phyloP scores from a whole-genome alignment of 139 green algal species.

The Zygnema cylindricum region DNA sequence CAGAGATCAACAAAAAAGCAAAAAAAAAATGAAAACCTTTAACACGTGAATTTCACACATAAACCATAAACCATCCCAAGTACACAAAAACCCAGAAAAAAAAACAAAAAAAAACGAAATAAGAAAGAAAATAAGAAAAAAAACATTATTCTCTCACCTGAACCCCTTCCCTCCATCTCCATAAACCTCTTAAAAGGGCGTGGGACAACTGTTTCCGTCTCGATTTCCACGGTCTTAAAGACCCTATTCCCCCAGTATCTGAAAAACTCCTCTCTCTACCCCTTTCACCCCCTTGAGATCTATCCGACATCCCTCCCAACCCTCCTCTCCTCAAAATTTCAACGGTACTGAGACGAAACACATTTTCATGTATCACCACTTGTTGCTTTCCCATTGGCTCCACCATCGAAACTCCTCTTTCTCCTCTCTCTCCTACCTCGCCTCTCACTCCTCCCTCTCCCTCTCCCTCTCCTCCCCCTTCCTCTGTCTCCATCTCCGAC shows the following conservation, averaged over 20 bases:
- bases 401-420: neutral
- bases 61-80: neutral
- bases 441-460: neutral
- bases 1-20: neutral
- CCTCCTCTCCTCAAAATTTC: neutral
- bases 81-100: neutral
- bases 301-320: neutral
- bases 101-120: neutral
- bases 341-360: neutral
- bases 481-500: too few species aligned
- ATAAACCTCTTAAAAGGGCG: slow-evolving; percentile 12
- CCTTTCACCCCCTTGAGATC: neutral
- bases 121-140: neutral
- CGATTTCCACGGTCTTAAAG: neutral
- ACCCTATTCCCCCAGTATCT: neutral
- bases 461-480: too few species aligned
- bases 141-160: slow-evolving; percentile 9
- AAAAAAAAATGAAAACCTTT: neutral
- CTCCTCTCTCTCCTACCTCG: neutral
- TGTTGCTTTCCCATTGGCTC: neutral
- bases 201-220: slow-evolving; percentile 27
- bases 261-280: neutral
- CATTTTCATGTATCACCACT: neutral
- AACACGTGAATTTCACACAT: neutral
- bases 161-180: slow-evolving; percentile 20